A percentile compares a stretch with the other conserved stretches of the same genome.
These are phyloP conservation scores for Cucumis cinereus DNA, from an alignment of 306 rosid genomes.

Conservation along the genomic window DNA sequence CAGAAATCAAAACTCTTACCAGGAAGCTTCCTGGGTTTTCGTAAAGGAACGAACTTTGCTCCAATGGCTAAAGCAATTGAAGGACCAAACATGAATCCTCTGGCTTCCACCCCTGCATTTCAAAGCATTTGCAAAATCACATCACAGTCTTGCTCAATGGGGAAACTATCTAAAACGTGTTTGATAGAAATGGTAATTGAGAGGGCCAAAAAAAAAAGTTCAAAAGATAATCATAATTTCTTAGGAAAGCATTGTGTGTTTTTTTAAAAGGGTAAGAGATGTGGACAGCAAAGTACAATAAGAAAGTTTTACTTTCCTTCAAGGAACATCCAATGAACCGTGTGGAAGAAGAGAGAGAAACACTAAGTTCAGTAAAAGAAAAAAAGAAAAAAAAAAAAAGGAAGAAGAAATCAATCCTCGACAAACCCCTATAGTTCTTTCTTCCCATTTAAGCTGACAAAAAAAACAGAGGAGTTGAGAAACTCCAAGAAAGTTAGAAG, in stretches of 20 bases:
- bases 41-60: conserved; percentile 89
- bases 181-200: conserved; percentile 10
- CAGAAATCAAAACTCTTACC: conserved; percentile 27
- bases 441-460: neutral
- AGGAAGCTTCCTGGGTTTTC: conserved; percentile 95
- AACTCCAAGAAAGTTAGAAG: neutral
- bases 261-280: neutral
- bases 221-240: neutral
- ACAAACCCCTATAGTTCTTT: neutral
- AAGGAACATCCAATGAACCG: neutral
- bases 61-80: conserved; percentile 85
- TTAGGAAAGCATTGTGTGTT: neutral
- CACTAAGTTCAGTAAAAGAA: neutral
- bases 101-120: conserved; percentile 55
- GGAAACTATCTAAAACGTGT: neutral
- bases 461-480: neutral
- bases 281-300: conserved; percentile 9
- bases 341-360: neutral
- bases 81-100: conserved; percentile 96
- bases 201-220: neutral
- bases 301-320: conserved; percentile 1
- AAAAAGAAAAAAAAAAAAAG: neutral
- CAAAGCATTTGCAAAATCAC: conserved; percentile 7
- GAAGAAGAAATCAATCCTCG: neutral
- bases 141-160: neutral